Base-by-base conservation (phyloP, 225 moss, liverwort and hornwort species). In the Asterella californica region DNA sequence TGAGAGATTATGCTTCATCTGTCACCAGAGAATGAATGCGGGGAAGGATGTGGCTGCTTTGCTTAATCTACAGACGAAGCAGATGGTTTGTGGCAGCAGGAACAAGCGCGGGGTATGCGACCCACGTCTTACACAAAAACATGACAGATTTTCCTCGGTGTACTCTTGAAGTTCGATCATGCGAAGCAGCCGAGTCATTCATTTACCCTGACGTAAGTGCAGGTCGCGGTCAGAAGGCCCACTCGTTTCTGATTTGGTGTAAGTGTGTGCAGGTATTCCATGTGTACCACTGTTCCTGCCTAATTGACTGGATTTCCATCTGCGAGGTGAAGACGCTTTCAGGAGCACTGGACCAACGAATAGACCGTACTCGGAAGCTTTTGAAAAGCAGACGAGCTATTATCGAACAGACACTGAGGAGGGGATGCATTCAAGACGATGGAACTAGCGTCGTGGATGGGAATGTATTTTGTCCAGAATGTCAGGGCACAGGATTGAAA, bases 51-150 rank as follows among this genome's bases (percentile, higher is more conserved):
- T 99, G 75, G 97, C 97, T 45, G 97, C 94, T 34, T 81, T 99
- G 45, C 85, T 99, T 75, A 99, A 99, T 79, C 86, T 95, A 81
- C 92, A 92, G 82, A 93, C 95, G 25, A 93, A 93, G 74, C 92
- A 99, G 89, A 95, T 99, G 95, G 91, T 99, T 76, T 99, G 97
- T 80, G 95, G 94, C 33, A 99, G 97, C 84, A 89, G 97, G 34
- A 99, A 99, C 86, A 90, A 89, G 72, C 90, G 95, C 81, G 97
- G 97, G 93, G 97, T 97, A 93, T 38, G 88, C 83, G 52, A 61
- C 64, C 14, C 14, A 49, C 48, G 22, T n/a, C 42, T 72, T 49
- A 18, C 7, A 8, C 24, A 12, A 21, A 30, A 57, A 9, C 32
- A 30, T 67, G 55, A 25, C 47, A 47, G 59, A 37, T 21, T 67